A percentile compares a stretch with the other conserved stretches of the same genome.
Evolutionary conservation across 176 grass and related monocot species (phyloP).

Genomic region (Tuctoria greenei): DNA sequence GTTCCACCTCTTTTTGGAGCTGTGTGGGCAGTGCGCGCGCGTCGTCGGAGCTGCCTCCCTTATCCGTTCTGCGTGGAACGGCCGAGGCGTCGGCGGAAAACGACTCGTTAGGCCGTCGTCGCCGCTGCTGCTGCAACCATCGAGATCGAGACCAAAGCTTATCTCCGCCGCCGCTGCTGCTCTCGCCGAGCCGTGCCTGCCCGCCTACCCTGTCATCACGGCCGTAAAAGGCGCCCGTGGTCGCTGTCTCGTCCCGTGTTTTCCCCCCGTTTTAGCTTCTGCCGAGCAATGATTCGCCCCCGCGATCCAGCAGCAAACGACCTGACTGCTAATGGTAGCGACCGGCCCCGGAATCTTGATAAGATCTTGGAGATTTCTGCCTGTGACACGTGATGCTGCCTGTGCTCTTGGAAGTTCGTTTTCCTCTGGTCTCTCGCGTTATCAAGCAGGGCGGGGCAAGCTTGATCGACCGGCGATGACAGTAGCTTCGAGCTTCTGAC

Average conservation of each 20-base stretch:
- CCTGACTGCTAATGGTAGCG: background rate
- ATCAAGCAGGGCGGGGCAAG: background rate
- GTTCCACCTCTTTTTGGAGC: background rate
- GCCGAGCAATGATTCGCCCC: background rate
- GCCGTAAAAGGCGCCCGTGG: slow-evolving; percentile 19
- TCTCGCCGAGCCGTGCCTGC: background rate
- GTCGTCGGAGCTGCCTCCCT: background rate
- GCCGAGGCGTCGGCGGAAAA: background rate
- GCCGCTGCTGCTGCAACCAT: background rate
- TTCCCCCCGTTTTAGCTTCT: background rate
- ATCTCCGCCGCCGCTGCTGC: background rate
- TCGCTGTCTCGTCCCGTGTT: background rate
- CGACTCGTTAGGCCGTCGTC: background rate
- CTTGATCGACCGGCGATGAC: background rate
- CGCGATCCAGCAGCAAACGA: background rate
- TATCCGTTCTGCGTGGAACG: background rate
- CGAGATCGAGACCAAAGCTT: background rate
- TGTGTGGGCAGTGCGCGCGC: background rate
- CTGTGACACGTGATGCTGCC: background rate
- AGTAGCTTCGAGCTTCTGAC: background rate
- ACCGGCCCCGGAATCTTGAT: slow-evolving; percentile 16
- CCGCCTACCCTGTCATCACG: background rate
- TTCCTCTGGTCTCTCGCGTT: background rate
- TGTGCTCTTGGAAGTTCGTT: background rate
- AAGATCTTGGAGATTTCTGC: slow-evolving; percentile 4